Evolutionary conservation across 2,329 filamentous ascomycete genomes (phyloP), one percentile per base, ranked within the genome.

Genomic region (Microcyclosporella mali): DNA sequence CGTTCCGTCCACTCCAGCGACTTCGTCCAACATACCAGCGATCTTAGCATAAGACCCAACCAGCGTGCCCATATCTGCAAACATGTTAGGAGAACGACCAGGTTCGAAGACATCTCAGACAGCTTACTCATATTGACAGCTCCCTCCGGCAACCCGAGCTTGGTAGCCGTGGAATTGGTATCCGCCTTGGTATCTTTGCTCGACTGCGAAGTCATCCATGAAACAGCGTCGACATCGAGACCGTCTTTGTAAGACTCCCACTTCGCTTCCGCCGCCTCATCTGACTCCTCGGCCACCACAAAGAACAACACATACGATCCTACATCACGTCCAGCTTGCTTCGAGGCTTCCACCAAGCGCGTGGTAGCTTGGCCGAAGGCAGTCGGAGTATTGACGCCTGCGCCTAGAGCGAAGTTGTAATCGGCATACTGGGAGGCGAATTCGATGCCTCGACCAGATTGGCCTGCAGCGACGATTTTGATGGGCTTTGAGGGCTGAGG

Each of bases 281-380:
- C 43, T 6, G 47, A 46, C 12, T 42, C 33, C 14, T 41, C 40
- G 10, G 43, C 33, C 15, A 49, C 46, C 2, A 49, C 43, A 37
- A 46, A 46, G 28, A 49, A 49, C 6, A 49, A 43, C 9, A 49
- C 47, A 19, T 43, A 43, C 14, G 43, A 39, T 6, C 47, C 47
- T 2, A 49, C 47, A 28, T 49, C 47, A 12, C 47, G 32, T 2
- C 40, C 43, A 1, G 37, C 41, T n/a, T 32, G 31, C 29, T 44
- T 28, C 2, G 40, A 31, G 1, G 47, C 47, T 7, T 40, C 40
- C 10, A 46, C 40, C 11, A 49, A 19, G n/a, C 41, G 33, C 18
- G 17, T 31, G 9, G 33, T 41, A 2, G 43, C 36, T 4, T 37
- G 19, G 3, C 16, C 33, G 17, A 41, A 49, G 17, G 47, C 47